Conservation (phyloP, 1,139 yeast species). For the Zygosaccharomyces sapae region DNA sequence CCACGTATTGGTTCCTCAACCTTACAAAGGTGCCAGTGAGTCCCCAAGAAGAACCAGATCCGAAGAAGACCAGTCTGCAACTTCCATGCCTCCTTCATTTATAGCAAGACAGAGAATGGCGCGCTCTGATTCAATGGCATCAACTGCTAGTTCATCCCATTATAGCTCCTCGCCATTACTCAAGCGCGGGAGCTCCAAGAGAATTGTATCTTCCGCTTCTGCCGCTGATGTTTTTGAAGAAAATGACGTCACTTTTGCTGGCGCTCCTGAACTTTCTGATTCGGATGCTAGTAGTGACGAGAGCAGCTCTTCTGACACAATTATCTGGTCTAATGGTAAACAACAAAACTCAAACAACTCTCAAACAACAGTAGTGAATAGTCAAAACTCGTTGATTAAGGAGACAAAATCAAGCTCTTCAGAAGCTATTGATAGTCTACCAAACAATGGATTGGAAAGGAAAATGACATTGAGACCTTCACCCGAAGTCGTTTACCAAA, state of each 20-base stretch:
- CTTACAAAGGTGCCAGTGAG: conserved; percentile 39
- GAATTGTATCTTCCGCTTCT: conserved; percentile 36
- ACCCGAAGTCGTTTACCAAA: conserved; percentile 86
- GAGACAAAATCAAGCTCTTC: conserved; percentile 11
- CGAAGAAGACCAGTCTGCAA: conserved; percentile 15
- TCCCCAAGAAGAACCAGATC: conserved; percentile 14
- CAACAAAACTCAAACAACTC: conserved; percentile 2
- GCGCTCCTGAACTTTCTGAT: conserved; percentile 55
- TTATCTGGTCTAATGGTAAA: conserved; percentile 17
- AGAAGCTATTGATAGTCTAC: conserved; percentile 16
- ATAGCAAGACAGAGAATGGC: conserved; percentile 20
- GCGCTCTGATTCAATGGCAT: conserved; percentile 29
- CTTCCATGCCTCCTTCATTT: conserved; percentile 18
- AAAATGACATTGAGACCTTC: conserved; percentile 81
- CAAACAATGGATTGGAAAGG: conserved; percentile 28
- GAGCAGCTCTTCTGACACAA: conserved; percentile 20
- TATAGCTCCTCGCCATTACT: conserved; percentile 43
- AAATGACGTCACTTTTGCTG: conserved; percentile 66
- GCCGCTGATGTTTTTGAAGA: conserved; percentile 58
- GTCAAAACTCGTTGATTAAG: conserved; percentile 5
- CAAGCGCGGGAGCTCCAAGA: conserved; percentile 55
- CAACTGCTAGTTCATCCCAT: conserved; percentile 22
- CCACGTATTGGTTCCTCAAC: conserved; percentile 41
- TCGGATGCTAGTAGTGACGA: conserved; percentile 39
- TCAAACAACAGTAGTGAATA: conserved; percentile 1